These are phyloP conservation scores for Zygosaccharomyces gambellarensis DNA, from an alignment of 805 yeast species.

Conservation along the genomic window DNA sequence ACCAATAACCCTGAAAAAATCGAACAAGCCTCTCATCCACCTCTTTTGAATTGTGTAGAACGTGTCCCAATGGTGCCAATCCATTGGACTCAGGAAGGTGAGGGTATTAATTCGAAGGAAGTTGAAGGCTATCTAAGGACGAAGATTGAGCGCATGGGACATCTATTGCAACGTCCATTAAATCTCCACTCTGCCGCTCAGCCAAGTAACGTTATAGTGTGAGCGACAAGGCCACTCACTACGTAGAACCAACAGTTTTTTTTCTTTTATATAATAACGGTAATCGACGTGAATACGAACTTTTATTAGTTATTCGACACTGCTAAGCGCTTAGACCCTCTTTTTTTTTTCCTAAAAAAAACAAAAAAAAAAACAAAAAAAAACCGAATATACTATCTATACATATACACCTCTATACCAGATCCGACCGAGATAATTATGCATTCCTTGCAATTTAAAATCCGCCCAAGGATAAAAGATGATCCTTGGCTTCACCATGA, in stretches of 20 bases:
- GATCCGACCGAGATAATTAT: background rate
- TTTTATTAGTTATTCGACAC: background rate
- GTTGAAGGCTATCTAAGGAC: constrained; percentile 91
- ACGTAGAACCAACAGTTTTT: no score
- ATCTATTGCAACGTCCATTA: constrained; percentile 55
- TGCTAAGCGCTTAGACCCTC: background rate
- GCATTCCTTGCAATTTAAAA: background rate
- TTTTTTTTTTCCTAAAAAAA: no score
- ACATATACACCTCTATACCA: background rate
- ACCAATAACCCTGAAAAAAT: constrained; percentile 97
- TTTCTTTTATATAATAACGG: background rate
- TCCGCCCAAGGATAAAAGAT: constrained; percentile 25
- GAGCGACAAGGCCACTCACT: background rate
- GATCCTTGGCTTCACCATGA: constrained; percentile 36
- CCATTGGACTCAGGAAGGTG: constrained; percentile 62
- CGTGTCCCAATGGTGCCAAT: constrained; percentile 96
- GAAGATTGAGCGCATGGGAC: constrained; percentile 97
- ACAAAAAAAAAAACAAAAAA: background rate
- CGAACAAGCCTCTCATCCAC: constrained; percentile 86
- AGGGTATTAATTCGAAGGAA: constrained; percentile 80
- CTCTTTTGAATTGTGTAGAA: constrained; percentile 69
- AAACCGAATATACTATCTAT: background rate
- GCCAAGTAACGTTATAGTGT: constrained; percentile 8
- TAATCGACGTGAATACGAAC: background rate
- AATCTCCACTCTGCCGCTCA: constrained; percentile 27